A percentile compares a stretch with the other conserved stretches of the same genome.
Evolutionary conservation across 257 asterid species (phyloP).

Genomic region (Henckelia pumila): DNA sequence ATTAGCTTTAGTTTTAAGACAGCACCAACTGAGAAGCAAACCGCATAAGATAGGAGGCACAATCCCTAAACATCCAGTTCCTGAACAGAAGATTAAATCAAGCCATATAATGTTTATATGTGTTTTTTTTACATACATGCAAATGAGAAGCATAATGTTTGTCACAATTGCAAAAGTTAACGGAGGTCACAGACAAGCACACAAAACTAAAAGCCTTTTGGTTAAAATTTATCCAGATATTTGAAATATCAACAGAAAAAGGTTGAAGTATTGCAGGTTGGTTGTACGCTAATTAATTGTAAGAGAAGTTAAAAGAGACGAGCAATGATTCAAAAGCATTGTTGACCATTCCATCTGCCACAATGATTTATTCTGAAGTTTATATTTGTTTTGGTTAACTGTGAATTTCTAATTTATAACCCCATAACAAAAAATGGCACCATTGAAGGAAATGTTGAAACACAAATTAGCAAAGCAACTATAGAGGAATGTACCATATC

Average conservation of each 20-base stretch:
- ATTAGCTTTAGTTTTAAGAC: conserved; percentile 3
- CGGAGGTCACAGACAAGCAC: conserved; percentile 3
- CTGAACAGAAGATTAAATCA: not conserved
- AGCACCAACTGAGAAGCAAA: conserved; percentile 8
- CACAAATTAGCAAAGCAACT: conserved; percentile 14
- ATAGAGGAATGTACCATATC: conserved; percentile 67
- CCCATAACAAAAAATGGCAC: conserved; percentile 9
- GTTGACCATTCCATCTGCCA: conserved; percentile 7
- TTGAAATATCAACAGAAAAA: not conserved
- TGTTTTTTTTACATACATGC: not conserved
- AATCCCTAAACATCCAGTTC: not conserved
- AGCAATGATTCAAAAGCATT: conserved; percentile 11
- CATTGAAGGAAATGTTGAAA: conserved; percentile 12
- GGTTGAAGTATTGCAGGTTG: not conserved
- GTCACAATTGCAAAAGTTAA: not conserved
- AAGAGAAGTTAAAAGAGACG: not conserved
- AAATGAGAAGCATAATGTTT: not conserved
- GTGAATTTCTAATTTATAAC: not conserved
- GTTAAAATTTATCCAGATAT: conserved; percentile 5
- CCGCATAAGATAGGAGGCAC: conserved; percentile 8
- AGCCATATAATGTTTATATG: not conserved
- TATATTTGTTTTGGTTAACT: conserved; percentile 9
- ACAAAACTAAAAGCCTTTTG: not conserved
- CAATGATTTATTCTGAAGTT: conserved; percentile 1
- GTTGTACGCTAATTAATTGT: not conserved